Base-by-base conservation (phyloP, 1,139 yeast species). In the Suhomyces maxii region DNA sequence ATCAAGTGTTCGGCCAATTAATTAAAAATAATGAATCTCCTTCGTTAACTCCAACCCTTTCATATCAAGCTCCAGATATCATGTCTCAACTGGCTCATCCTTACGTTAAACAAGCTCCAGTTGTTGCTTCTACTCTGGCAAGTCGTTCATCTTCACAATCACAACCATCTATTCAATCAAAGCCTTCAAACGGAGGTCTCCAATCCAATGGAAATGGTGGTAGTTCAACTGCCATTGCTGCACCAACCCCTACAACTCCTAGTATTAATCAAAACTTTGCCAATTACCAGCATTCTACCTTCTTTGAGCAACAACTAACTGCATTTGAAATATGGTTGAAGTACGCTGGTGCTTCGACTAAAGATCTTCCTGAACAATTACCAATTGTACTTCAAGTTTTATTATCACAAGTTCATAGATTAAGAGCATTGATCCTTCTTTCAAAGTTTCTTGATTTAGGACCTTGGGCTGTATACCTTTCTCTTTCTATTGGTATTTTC, bases 301-400 rank as follows among this genome's bases (percentile, higher is more conserved):
- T 95, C 62, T 93, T 95, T 60, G 97, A 93, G 65, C 98, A 91
- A 61, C 97, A 90, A 64, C 72, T 91, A 46, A 93, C 97, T 0
- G 98, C 98, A 7, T 91, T 93, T 70, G 98, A 93, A 61, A 82
- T 91, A 35, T 93, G 99, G 99, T 76, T 93, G 42, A 89, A 89
- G 60, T 91, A 89, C 62, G 75, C 78, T 2, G 96, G 95, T 0
- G 86, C 96, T 0, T 83, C 86, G 25, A 78, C 89, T 0, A 83
- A 86, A 58, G 84, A 85, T 43, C 93, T 97, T 0, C 99, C 99
- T 0, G 97, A 91, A 60, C 99, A 93, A 65, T 69, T 93, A 18
- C 98, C 99, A 0, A 90, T 95, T 36, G 95, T 93, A 3, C 70
- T 95, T 26, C 99, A 93, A 63, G 98, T 93, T 8, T 71, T 93